These are phyloP conservation scores for Saprolegnia parasitica DNA, from an alignment of 352 stramenopile species.

Conservation along the genomic window DNA sequence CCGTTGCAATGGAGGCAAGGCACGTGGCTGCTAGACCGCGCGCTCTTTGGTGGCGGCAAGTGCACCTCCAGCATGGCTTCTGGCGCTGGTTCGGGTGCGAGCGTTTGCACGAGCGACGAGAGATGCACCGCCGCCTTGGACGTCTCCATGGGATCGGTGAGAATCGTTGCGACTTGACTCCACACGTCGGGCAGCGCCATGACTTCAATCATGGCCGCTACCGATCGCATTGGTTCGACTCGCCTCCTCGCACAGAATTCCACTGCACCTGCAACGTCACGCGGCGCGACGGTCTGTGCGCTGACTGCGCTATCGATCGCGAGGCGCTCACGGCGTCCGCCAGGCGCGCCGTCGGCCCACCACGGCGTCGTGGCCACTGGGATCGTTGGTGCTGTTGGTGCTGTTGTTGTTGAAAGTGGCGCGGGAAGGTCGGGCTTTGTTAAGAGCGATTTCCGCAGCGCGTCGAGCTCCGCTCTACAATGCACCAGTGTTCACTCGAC, in stretches of 20 bases:
- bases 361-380: background rate
- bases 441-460: background rate
- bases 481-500: background rate
- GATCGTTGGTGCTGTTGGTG: too few relatives aligned
- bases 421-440: too few relatives aligned
- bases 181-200: slow-evolving; percentile 2
- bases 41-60: background rate
- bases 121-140: background rate
- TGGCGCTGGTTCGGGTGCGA: background rate
- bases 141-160: background rate
- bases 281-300: too few relatives aligned
- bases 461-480: background rate
- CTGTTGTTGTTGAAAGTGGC: too few relatives aligned
- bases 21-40: background rate
- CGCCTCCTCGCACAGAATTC: background rate
- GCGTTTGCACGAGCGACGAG: background rate
- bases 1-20: background rate
- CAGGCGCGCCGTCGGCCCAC: background rate
- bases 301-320: too few relatives aligned
- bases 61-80: background rate
- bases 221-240: slow-evolving; percentile 11
- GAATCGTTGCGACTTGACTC: background rate
- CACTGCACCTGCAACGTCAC: background rate
- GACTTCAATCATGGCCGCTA: slow-evolving; percentile 11
- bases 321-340: background rate